These are phyloP conservation scores for Sanguinoderma infundibulare DNA, from an alignment of 1,284 basidiomycete genomes.

Conservation along the genomic window DNA sequence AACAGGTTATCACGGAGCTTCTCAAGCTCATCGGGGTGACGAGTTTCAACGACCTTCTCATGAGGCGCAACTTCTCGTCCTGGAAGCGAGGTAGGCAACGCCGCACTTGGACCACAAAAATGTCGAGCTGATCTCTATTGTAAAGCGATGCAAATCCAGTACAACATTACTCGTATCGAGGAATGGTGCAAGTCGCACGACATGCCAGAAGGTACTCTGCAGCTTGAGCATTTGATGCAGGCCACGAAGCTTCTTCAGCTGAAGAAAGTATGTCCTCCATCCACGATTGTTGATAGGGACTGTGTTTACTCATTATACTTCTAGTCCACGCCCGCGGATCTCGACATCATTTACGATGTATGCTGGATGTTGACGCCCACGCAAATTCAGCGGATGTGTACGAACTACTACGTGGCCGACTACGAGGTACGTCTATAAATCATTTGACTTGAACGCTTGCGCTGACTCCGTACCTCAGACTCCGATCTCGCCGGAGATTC, in stretches of 20 bases:
- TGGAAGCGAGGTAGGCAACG: slow-evolving; percentile 91
- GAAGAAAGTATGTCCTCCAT: slow-evolving; percentile 79
- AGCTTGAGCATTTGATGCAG: slow-evolving; percentile 99
- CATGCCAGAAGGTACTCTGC: slow-evolving; percentile 98
- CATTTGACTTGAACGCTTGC: not conserved
- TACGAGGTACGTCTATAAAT: slow-evolving; percentile 74
- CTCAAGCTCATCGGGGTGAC: slow-evolving; percentile 97
- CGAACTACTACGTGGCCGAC: slow-evolving; percentile 98
- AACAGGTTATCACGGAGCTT: slow-evolving; percentile 96
- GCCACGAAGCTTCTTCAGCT: slow-evolving; percentile 98
- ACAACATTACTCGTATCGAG: slow-evolving; percentile 98
- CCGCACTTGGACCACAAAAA: not conserved
- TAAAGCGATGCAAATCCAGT: slow-evolving; percentile 98
- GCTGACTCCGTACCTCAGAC: slow-evolving; percentile 57
- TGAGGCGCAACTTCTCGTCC: slow-evolving; percentile 98
- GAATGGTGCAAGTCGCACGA: slow-evolving; percentile 98
- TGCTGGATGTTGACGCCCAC: slow-evolving; percentile 99
- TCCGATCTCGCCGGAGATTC: slow-evolving; percentile 94
- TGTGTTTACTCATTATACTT: slow-evolving; percentile 7
- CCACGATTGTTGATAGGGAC: slow-evolving; percentile 7
- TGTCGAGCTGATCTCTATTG: not conserved
- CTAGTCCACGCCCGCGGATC: slow-evolving; percentile 91
- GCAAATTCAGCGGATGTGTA: slow-evolving; percentile 99
- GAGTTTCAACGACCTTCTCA: slow-evolving; percentile 98
- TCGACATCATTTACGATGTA: slow-evolving; percentile 98